Percentiles rank a stretch among this genome's conserved stretches.
phyloP scores from a whole-genome alignment of 1,139 yeast species.

The Diutina neorugosa region DNA sequence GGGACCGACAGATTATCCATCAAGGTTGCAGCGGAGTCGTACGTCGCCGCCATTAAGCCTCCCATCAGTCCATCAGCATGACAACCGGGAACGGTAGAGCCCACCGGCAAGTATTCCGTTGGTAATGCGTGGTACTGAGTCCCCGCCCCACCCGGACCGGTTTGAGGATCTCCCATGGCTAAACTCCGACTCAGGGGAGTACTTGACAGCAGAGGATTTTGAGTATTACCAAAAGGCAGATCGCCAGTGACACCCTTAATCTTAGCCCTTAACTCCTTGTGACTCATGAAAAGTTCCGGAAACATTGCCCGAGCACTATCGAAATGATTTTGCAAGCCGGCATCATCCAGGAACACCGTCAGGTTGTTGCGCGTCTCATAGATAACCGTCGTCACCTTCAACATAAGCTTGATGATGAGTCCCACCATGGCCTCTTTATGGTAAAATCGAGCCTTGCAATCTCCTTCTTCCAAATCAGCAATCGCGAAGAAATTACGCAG shows the following conservation, averaged over 20 bases:
- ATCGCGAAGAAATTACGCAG: conserved; percentile 6
- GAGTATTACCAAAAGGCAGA: not conserved
- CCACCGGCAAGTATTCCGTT: not conserved
- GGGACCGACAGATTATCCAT: not conserved
- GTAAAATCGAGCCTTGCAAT: not conserved
- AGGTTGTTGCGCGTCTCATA: conserved; percentile 7
- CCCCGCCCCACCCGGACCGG: not conserved
- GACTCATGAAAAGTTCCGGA: conserved; percentile 7
- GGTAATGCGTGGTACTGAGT: not conserved
- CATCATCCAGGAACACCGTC: not conserved
- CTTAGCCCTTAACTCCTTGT: conserved; percentile 4
- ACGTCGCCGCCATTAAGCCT: not conserved
- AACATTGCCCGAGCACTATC: conserved; percentile 5
- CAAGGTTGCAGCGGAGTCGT: not conserved
- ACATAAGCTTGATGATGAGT: conserved; percentile 6
- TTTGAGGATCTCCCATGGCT: not conserved
- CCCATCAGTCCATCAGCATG: not conserved
- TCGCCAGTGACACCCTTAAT: not conserved
- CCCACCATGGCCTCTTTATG: conserved; percentile 6
- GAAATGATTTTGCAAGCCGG: conserved; percentile 4
- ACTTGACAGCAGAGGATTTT: not conserved
- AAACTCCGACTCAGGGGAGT: not conserved
- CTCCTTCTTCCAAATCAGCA: conserved; percentile 1
- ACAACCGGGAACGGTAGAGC: not conserved
- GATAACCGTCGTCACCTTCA: conserved; percentile 6